These are phyloP conservation scores for Termitomyces sp. DNA, from an alignment of 768 basidiomycete species.

Conservation along the genomic window DNA sequence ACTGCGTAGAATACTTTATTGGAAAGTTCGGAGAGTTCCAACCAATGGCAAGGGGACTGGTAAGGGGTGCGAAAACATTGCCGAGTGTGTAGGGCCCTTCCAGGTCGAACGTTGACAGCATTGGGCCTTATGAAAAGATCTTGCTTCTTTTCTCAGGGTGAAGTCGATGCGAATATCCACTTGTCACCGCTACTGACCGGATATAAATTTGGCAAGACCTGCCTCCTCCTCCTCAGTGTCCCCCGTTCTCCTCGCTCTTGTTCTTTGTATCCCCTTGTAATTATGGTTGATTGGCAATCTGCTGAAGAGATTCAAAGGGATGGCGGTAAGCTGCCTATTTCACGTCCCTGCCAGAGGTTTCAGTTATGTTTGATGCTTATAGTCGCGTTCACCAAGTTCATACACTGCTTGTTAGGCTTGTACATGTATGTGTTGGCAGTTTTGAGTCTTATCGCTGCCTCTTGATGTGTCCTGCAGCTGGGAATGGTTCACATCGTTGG, in stretches of 20 bases:
- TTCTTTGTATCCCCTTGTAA: slow-evolving; percentile 13
- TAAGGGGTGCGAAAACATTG: slow-evolving; percentile 2
- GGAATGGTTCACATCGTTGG: slow-evolving; percentile 59
- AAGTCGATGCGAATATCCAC: slow-evolving; percentile 7
- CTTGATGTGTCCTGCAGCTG: slow-evolving; percentile 34
- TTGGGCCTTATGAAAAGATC: background rate
- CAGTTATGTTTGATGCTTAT: background rate
- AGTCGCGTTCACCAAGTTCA: slow-evolving; percentile 49
- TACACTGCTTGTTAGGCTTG: slow-evolving; percentile 54
- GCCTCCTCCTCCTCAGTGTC: slow-evolving; percentile 5
- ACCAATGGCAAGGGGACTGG: background rate
- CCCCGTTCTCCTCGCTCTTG: slow-evolving; percentile 12
- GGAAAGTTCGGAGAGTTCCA: background rate
- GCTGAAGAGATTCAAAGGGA: slow-evolving; percentile 39
- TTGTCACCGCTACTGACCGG: slow-evolving; percentile 7
- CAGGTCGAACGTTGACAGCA: slow-evolving; percentile 8
- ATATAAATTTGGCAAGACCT: slow-evolving; percentile 12
- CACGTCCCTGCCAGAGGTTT: background rate
- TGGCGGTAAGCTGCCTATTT: slow-evolving; percentile 29
- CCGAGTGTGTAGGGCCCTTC: background rate
- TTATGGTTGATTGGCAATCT: slow-evolving; percentile 58
- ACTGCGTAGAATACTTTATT: background rate
- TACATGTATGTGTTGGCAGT: slow-evolving; percentile 40
- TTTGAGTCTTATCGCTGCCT: background rate
- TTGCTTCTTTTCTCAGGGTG: slow-evolving; percentile 12